These are phyloP conservation scores for Camellia japonica DNA, from an alignment of 148 eudicot species.

Conservation along the genomic window DNA sequence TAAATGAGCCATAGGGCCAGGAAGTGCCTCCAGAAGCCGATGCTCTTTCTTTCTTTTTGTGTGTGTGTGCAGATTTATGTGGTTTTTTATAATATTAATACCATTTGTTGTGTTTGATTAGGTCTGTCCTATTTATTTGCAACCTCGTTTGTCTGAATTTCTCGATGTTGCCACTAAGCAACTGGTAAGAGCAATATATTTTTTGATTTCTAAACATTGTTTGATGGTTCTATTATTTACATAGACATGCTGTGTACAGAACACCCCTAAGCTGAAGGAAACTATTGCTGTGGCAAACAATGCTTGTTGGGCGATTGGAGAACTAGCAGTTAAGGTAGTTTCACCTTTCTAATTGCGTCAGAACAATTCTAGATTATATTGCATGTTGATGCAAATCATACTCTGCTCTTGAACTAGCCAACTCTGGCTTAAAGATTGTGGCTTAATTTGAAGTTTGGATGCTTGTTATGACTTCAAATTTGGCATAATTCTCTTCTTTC, in stretches of 20 bases:
- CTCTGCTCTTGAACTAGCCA: not conserved
- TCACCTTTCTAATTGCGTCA: conserved; percentile 4
- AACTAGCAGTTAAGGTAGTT: conserved; percentile 87
- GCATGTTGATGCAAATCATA: conserved; percentile 1
- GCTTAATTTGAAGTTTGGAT: not conserved
- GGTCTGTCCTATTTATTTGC: conserved; percentile 95
- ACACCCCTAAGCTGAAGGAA: conserved; percentile 70
- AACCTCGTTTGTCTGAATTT: conserved; percentile 70
- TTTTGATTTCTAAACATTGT: not conserved
- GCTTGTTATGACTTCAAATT: not conserved
- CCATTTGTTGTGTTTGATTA: conserved; percentile 27
- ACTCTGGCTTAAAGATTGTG: too few relatives aligned
- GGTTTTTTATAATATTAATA: not conserved
- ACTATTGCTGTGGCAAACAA: conserved; percentile 92
- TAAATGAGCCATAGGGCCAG: not conserved
- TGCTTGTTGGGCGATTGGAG: conserved; percentile 99
- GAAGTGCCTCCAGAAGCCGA: not conserved
- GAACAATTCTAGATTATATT: not conserved
- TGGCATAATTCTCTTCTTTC: not conserved
- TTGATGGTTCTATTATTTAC: conserved; percentile 3
- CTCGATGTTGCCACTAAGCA: conserved; percentile 81
- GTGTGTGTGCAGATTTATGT: not conserved
- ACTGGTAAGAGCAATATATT: conserved; percentile 53
- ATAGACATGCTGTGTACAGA: conserved; percentile 37
- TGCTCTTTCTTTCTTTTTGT: not conserved